Base-by-base conservation (phyloP, 768 basidiomycete species). In the Cantharellus anzutake region DNA sequence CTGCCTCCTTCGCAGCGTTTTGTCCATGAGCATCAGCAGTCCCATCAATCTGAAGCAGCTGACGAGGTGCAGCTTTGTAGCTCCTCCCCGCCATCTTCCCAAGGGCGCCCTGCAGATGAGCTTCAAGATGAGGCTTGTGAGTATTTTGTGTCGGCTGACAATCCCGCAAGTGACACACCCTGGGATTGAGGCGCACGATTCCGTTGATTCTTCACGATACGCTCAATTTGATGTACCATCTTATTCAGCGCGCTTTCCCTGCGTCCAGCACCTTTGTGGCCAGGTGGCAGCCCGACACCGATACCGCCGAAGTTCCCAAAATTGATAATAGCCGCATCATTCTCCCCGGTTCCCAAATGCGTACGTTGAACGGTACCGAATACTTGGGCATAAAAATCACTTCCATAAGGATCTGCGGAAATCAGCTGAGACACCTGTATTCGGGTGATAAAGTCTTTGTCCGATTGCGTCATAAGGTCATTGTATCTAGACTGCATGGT, bases 361-460 rank as follows among this genome's bases (percentile, higher is more conserved):
- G 85, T 84, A 51, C 90, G 82, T 57, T 88, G 67, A 60, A 94
- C 80, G 1, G 88, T 86, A 42, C 86, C 83, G 67, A 88, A 92
- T 2, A 97, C 92, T 71, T 98, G 93, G 5, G 92, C 96, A 67
- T 99, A 99, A 70, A 97, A 99, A 69, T 99, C 96, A 63, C 98
- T 94, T 40, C 88, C 82, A 70, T 94, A 98, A 0, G 96, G 96
- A 71, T 99, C 96, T 67, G 88, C 84, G 3, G 92, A 94, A 51
- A 96, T 92, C 48, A 98, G 84, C 67, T 98, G 96, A 1, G 94
- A 97, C 41, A 99, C 89, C 70, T 99, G 96, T 63, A 99, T 98
- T 35, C 96, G 83, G 41, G 96, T 98, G 72, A 99, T 98, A 68
- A 98, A 99, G 68, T 98, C 96, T 73, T 98, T 98, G 76, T 99